Conservation (phyloP, 306 rosid species). For the Fragaria iinumae region DNA sequence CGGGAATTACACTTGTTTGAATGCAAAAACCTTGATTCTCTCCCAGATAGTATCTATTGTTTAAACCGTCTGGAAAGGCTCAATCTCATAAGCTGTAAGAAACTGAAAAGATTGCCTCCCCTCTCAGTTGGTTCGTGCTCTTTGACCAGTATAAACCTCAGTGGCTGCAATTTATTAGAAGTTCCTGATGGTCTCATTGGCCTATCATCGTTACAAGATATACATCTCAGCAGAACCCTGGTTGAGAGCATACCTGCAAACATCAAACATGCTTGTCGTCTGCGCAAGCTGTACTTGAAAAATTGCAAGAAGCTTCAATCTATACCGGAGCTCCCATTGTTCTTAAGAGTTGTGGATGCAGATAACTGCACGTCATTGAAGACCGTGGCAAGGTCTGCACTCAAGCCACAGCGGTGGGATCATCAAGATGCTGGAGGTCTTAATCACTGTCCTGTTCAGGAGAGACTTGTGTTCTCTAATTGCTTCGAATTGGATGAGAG, state of each 20-base stretch:
- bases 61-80: neutral
- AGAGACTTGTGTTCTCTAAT: neutral
- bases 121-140: neutral
- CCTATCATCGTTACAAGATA: conserved; percentile 10
- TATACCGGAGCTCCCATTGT: conserved; percentile 35
- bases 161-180: neutral
- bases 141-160: neutral
- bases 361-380: conserved; percentile 26
- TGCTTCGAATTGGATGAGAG: neutral
- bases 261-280: conserved; percentile 18
- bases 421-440: neutral
- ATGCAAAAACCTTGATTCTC: conserved; percentile 11
- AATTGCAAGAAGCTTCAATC: conserved; percentile 22
- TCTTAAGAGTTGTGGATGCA: conserved; percentile 4
- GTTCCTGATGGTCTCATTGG: conserved; percentile 3
- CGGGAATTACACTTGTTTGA: neutral
- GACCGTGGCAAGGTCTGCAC: conserved; percentile 9
- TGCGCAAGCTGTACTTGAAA: neutral
- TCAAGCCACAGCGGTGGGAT: neutral
- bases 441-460: neutral
- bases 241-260: conserved; percentile 18
- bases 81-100: neutral
- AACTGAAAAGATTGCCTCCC: conserved; percentile 5
- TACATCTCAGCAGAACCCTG: conserved; percentile 1
- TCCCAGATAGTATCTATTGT: conserved; percentile 10